Conservation (phyloP, 176 grass and related monocot genomes). For the Phragmites australis region DNA sequence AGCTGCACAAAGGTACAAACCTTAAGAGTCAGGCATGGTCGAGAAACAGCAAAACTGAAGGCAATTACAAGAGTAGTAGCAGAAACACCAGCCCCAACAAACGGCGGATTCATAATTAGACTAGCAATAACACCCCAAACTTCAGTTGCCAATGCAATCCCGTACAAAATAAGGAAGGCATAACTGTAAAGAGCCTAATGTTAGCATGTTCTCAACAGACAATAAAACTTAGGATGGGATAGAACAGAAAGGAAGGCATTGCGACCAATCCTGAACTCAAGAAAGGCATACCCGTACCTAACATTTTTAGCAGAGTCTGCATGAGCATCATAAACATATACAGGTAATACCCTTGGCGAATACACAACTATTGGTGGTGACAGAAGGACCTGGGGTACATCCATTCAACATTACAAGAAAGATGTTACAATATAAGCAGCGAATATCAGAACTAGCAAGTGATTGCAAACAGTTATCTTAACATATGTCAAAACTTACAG, state of each 20-base stretch:
- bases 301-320: constrained; percentile 99
- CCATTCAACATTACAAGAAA: constrained; percentile 6
- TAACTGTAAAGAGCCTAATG: constrained; percentile 60
- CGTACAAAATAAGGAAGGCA: constrained; percentile 90
- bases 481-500: constrained; percentile 69
- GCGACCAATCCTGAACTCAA: constrained; percentile 19
- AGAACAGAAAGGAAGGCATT: constrained; percentile 31
- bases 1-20: constrained; percentile 48
- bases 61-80: constrained; percentile 91
- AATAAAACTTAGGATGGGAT: constrained; percentile 29
- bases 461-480: constrained; percentile 32
- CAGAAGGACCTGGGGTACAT: constrained; percentile 76
- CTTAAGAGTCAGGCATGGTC: constrained; percentile 86
- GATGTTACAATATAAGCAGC: background rate
- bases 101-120: constrained; percentile 83
- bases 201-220: constrained; percentile 37
- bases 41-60: constrained; percentile 96
- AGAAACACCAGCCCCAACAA: constrained; percentile 86
- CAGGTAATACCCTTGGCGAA: constrained; percentile 92
- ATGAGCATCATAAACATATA: constrained; percentile 99
- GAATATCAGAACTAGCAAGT: constrained; percentile 20
- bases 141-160: constrained; percentile 88
- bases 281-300: constrained; percentile 56
- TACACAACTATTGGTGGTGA: constrained; percentile 98
- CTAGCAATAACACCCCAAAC: constrained; percentile 98